Conservation (phyloP, 225 moss, liverwort and hornwort genomes). For the Straminergon stramineum region DNA sequence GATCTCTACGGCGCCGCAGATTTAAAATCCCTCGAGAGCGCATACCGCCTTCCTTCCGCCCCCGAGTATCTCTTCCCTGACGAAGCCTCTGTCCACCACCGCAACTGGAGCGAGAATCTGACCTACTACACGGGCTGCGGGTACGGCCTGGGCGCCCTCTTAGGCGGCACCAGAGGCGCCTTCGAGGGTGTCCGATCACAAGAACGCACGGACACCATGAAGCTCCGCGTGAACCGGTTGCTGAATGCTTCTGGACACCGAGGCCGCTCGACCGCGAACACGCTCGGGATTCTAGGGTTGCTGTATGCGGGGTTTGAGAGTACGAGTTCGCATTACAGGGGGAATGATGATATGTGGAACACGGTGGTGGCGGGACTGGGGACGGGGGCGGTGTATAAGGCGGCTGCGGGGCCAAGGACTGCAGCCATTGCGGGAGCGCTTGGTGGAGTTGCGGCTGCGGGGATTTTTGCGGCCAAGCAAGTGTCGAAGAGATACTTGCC, state of each 20-base stretch:
- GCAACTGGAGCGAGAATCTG: conserved; percentile 97
- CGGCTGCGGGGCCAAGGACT: conserved; percentile 79
- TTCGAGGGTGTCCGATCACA: conserved; percentile 60
- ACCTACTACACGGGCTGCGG: conserved; percentile 91
- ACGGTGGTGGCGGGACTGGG: conserved; percentile 75
- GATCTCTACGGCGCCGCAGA: conserved; percentile 68
- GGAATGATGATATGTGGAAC: conserved; percentile 71
- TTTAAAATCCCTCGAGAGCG: conserved; percentile 63
- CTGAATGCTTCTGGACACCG: conserved; percentile 80
- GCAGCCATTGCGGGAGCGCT: conserved; percentile 89
- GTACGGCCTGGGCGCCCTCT: conserved; percentile 59
- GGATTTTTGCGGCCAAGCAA: conserved; percentile 72
- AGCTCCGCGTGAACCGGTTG: conserved; percentile 73
- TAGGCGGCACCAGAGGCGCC: conserved; percentile 52
- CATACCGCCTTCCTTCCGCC: conserved; percentile 55
- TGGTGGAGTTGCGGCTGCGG: conserved; percentile 76
- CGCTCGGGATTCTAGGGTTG: conserved; percentile 74
- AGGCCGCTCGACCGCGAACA: conserved; percentile 65
- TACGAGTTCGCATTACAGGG: conserved; percentile 52
- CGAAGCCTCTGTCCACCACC: conserved; percentile 62
- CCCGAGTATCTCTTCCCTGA: conserved; percentile 90
- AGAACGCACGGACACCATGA: conserved; percentile 67
- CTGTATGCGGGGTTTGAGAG: conserved; percentile 88
- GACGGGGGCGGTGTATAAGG: conserved; percentile 79
- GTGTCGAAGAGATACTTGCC: conserved; percentile 70